Base-by-base conservation (phyloP, 306 rosid species). In the Rosa lucieae region DNA sequence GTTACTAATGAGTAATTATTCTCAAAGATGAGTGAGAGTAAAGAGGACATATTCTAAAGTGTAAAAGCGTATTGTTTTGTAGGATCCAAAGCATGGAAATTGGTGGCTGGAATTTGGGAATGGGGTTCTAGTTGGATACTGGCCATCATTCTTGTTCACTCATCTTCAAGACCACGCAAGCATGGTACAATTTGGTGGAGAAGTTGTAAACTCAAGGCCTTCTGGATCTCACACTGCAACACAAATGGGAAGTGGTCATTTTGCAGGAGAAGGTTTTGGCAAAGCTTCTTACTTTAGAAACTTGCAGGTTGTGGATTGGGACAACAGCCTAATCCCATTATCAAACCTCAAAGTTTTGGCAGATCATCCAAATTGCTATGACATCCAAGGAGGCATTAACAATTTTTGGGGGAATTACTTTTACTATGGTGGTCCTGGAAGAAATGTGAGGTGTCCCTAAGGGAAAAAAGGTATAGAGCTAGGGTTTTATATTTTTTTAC, bases 401-500 rank as follows among this genome's bases (percentile, higher is more conserved):
- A 84, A 84, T 37, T 92, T 89, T 78, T 94, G 99, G 99, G 99
- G 99, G 20, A 92, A 91, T 81, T 91, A 94, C 72, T 94, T 94
- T 86, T 92, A 94, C 82, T 94, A 92, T 69, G 99, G 99, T 84
- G 99, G 99, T 43, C 97, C 99, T 21, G 99, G 99, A 67, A 94
- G 93, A 87, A 94, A 89, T 86, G 89, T 87, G 26, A 86, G 86
- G 70, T 94, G 99, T 82, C 97, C 99, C 77, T 94, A 80, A 88
- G 77, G 84, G 87, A 82, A 70, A 62, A 65, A 69, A 61, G 75
- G 87, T 79, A 84, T 74, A 84, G 67, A 83, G 77, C 63, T 76
- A 69, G 79, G 55, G n/a, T 72, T 77, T 71, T 77, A 40, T 77
- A 12, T 63, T 63, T 63, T 74, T 29, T 48, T 44, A 71, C 59